Evolutionary conservation across 164 flowering plant species (phyloP).

Genomic region (Liriodendron chinense): DNA sequence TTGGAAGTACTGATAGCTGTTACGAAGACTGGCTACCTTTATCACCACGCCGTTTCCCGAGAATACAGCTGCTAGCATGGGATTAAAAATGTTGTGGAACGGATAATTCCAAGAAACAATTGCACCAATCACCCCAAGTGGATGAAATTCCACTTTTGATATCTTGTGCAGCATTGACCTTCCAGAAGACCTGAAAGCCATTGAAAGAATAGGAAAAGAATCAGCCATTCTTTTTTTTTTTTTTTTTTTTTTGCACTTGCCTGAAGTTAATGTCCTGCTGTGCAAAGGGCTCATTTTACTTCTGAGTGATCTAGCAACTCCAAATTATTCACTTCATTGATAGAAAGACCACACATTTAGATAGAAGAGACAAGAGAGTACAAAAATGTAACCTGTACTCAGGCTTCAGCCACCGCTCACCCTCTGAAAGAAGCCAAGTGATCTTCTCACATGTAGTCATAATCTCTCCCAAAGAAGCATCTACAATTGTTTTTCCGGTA

Average conservation of each 20-base stretch:
- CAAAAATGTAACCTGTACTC: slow-evolving; percentile 63
- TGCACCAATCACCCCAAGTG: slow-evolving; percentile 95
- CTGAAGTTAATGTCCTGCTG: too few species aligned
- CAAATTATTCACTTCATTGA: not conserved
- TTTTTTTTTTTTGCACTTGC: too few species aligned
- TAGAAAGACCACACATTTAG: not conserved
- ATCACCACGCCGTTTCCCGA: slow-evolving; percentile 90
- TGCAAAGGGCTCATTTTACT: too few species aligned
- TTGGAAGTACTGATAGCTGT: not conserved
- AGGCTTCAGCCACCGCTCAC: slow-evolving; percentile 94
- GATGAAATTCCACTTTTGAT: slow-evolving; percentile 88
- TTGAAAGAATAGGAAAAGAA: not conserved
- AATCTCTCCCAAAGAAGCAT: slow-evolving; percentile 97
- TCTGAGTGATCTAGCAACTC: not conserved
- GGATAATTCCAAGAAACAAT: slow-evolving; percentile 99
- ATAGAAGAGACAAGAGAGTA: not conserved
- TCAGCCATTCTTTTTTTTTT: not conserved
- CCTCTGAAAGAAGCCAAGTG: slow-evolving; percentile 95
- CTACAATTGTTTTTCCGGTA: slow-evolving; percentile 98
- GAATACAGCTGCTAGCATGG: slow-evolving; percentile 95
- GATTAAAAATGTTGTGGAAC: slow-evolving; percentile 91
- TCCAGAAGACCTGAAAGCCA: slow-evolving; percentile 65
- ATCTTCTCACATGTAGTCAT: slow-evolving; percentile 99
- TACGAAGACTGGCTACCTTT: slow-evolving; percentile 45
- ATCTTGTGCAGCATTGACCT: slow-evolving; percentile 92